phyloP scores from a whole-genome alignment of 306 rosid species.

The Inga laurina region DNA sequence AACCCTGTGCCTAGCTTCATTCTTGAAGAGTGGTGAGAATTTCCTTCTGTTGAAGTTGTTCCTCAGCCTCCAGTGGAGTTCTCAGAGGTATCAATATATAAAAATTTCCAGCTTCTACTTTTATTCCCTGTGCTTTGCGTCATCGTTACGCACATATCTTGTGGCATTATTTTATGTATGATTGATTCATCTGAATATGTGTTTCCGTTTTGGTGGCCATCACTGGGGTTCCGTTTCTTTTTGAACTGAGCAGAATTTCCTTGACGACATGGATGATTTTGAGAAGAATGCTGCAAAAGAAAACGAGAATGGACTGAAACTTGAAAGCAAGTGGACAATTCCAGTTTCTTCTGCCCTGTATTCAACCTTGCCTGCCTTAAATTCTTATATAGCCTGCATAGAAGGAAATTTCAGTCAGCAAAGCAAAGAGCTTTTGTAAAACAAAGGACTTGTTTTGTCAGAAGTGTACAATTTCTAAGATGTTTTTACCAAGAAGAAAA shows the following conservation, averaged over 20 bases:
- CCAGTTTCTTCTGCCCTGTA: conserved; percentile 97
- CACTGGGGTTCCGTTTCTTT: background rate
- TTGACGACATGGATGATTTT: conserved; percentile 64
- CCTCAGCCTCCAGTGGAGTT: conserved; percentile 45
- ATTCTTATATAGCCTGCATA: conserved; percentile 90
- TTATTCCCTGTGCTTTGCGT: background rate
- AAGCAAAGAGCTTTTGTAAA: background rate
- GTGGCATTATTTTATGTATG: background rate
- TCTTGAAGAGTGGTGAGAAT: conserved; percentile 44
- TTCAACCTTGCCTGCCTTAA: conserved; percentile 98
- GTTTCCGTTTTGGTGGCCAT: background rate
- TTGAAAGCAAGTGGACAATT: conserved; percentile 83
- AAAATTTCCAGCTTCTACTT: background rate
- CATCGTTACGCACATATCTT: no score
- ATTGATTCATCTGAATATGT: conserved; percentile 24
- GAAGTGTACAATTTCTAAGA: background rate
- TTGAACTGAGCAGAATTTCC: conserved; percentile 44
- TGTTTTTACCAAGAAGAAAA: background rate
- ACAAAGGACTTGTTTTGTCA: background rate
- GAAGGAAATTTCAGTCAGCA: background rate
- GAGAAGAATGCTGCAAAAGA: no score
- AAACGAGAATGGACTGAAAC: no score
- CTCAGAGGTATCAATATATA: conserved; percentile 38
- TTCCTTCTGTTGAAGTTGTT: conserved; percentile 62
- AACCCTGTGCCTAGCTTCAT: conserved; percentile 32